phyloP scores from a whole-genome alignment of 345 rosid genomes.

The Eucalyptus sp. region DNA sequence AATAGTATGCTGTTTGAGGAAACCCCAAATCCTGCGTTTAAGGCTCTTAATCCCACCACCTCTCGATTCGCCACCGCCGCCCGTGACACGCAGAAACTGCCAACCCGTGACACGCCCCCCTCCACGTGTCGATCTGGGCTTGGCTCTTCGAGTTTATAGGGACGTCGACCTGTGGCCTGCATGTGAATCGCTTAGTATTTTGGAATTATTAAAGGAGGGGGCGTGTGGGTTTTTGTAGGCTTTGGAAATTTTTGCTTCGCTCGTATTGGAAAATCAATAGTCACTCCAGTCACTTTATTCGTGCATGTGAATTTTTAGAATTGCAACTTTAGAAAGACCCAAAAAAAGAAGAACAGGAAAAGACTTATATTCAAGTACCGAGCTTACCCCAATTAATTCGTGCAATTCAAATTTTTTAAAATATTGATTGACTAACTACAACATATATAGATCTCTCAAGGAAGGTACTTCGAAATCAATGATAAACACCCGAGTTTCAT shows the following conservation, averaged over 20 bases:
- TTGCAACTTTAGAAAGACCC: background rate
- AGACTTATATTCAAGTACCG: background rate
- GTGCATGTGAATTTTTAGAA: background rate
- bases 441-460: background rate
- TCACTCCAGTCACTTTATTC: background rate
- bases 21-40: background rate
- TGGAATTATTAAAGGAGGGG: background rate
- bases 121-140: slow-evolving; percentile 28
- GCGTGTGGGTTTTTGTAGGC: background rate
- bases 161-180: background rate
- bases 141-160: background rate
- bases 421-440: background rate
- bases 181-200: slow-evolving; percentile 5
- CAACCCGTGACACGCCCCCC: slow-evolving; percentile 42
- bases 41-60: background rate
- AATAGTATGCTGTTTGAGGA: background rate
- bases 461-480: background rate
- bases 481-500: background rate
- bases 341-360: background rate
- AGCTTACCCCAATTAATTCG: background rate
- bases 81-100: slow-evolving; percentile 32
- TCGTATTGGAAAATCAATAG: background rate
- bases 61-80: background rate
- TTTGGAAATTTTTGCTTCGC: background rate
- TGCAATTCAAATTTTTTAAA: background rate